These are phyloP conservation scores for Medicago lupulina DNA, from an alignment of 306 rosid species.

Conservation along the genomic window DNA sequence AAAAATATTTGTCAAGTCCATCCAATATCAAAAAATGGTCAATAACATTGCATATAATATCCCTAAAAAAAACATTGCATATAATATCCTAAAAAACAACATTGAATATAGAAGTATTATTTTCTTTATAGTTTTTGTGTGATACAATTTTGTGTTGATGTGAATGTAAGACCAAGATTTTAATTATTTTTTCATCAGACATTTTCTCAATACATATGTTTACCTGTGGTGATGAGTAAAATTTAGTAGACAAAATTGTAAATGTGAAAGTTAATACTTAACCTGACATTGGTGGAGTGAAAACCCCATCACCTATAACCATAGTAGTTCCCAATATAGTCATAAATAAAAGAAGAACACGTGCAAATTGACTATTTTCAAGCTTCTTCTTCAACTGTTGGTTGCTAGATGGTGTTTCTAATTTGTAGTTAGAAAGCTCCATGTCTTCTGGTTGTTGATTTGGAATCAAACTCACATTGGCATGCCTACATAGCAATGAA, in stretches of 20 bases:
- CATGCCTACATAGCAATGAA: conserved; percentile 58
- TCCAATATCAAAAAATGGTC: not conserved
- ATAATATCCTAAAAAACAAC: too few relatives aligned
- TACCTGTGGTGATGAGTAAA: too few relatives aligned
- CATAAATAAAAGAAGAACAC: conserved; percentile 49
- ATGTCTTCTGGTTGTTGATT: conserved; percentile 66
- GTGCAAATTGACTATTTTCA: conserved; percentile 48
- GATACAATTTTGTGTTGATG: too few relatives aligned
- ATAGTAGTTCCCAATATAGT: conserved; percentile 63
- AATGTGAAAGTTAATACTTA: not conserved
- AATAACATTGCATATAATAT: too few relatives aligned
- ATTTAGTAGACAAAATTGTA: not conserved
- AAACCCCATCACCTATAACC: conserved; percentile 79
- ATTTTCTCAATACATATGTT: too few relatives aligned
- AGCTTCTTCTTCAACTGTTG: conserved; percentile 51
- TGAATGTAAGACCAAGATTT: too few relatives aligned
- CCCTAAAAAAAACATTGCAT: too few relatives aligned
- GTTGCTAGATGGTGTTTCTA: conserved; percentile 43
- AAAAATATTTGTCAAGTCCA: not conserved
- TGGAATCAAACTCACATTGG: conserved; percentile 59
- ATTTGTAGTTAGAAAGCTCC: conserved; percentile 59
- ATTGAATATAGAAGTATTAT: too few relatives aligned
- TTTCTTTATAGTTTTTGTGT: too few relatives aligned
- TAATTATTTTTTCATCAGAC: too few relatives aligned
- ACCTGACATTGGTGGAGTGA: conserved; percentile 78